Conservation (phyloP, 1,139 yeast genomes). For the Yamadazyma friedrichii region DNA sequence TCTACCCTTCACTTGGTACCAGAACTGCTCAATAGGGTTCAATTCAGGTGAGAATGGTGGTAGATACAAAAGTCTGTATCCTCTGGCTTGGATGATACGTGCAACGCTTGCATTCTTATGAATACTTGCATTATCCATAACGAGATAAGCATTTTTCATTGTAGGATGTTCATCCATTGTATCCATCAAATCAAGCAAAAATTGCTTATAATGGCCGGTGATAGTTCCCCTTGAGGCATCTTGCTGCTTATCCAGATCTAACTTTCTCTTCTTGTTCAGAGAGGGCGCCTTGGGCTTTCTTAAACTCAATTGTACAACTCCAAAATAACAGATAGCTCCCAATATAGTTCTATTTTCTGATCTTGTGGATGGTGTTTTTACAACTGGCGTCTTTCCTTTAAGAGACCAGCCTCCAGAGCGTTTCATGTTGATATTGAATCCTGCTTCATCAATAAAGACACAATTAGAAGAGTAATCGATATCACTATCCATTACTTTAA, state of each 20-base stretch:
- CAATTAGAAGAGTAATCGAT: conserved; percentile 11
- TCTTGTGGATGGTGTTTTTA: conserved; percentile 10
- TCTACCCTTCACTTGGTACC: conserved; percentile 11
- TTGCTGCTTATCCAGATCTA: conserved; percentile 1
- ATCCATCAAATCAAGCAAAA: conserved; percentile 9
- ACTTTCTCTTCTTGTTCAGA: conserved; percentile 8
- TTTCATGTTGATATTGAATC: conserved; percentile 13
- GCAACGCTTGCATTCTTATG: conserved; percentile 11
- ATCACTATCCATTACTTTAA: conserved; percentile 8
- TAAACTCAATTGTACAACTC: conserved; percentile 10
- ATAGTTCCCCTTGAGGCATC: conserved; percentile 9
- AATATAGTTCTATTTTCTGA: conserved; percentile 12
- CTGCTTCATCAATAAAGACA: conserved; percentile 14
- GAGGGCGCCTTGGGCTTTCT: conserved; percentile 10
- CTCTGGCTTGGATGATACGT: conserved; percentile 10
- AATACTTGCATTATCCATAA: conserved; percentile 11
- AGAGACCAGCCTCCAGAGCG: conserved; percentile 12
- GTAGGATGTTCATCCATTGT: conserved; percentile 8
- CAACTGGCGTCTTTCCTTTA: conserved; percentile 10
- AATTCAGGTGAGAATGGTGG: conserved; percentile 14
- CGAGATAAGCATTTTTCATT: conserved; percentile 8
- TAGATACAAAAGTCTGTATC: conserved; percentile 11
- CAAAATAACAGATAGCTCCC: conserved; percentile 13
- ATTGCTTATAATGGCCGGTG: conserved; percentile 11
- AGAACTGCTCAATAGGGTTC: conserved; percentile 14